Conservation (phyloP, 306 rosid genomes). For the Acacia crassicarpa region DNA sequence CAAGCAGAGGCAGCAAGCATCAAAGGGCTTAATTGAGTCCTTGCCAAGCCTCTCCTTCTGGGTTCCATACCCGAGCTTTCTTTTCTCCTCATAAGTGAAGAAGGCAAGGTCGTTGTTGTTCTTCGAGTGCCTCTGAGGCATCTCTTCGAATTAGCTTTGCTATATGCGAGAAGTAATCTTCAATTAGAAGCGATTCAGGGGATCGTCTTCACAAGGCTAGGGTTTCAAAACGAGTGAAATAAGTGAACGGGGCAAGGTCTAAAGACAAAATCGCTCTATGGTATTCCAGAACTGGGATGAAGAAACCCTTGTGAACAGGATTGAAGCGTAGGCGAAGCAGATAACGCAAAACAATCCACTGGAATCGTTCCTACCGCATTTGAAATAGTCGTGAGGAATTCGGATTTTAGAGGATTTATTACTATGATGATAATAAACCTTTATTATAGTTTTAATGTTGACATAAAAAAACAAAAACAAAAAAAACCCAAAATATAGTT, state of each 20-base stretch:
- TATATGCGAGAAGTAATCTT: neutral
- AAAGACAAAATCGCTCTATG: neutral
- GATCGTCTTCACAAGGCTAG: neutral
- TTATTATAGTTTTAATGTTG: no score
- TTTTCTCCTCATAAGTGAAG: slow-evolving; percentile 99
- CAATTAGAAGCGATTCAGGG: neutral
- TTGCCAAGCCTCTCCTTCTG: slow-evolving; percentile 91
- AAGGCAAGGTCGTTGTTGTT: slow-evolving; percentile 97
- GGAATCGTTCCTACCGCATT: no score
- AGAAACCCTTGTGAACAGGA: neutral
- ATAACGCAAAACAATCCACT: neutral
- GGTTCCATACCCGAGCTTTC: slow-evolving; percentile 89
- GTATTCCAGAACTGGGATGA: neutral
- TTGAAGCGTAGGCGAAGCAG: neutral
- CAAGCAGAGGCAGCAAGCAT: slow-evolving; percentile 88
- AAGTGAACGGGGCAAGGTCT: neutral
- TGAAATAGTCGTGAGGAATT: no score
- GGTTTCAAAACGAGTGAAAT: neutral
- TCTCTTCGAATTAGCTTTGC: slow-evolving; percentile 18
- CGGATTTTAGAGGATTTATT: no score
- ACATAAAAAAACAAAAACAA: no score
- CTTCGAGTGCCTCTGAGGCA: slow-evolving; percentile 99
- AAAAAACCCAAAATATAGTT: no score
- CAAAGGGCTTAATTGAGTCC: slow-evolving; percentile 97
- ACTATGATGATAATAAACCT: no score